Evolutionary conservation across 768 basidiomycete genomes (phyloP), one percentile per base, ranked within the genome.

Genomic region (Russula abietina): DNA sequence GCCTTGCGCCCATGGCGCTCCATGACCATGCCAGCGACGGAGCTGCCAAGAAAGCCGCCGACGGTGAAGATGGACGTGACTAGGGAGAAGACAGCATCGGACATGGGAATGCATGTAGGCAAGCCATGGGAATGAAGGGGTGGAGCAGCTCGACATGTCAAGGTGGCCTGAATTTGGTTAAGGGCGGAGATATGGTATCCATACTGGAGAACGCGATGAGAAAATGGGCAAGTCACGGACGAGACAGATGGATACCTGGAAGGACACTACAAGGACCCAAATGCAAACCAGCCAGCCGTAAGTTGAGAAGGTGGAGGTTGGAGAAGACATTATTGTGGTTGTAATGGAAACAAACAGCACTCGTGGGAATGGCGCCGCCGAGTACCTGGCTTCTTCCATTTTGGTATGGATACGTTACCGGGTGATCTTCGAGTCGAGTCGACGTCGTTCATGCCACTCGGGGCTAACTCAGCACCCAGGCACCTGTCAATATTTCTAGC

Each of bases 161-260:
- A 71, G 48, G 87, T 84, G 5, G 81, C 81, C 70, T 91, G 86
- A 28, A 95, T 86, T 71, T 94, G 93, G 72, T 98, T 98, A 62
- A 98, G 81, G 17, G 87, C 87, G 1, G 93, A 90, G 46, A 93
- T 91, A 73, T 96, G 92, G 73, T 89, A 97, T n/a, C 93, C 94
- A 75, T 91, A 92, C 83, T 91, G 58, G 49, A 5, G 16, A 38
- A 28, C n/a, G 38, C 46, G 33, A 17, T 64, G 36, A 58, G 57
- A 30, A 28, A 28, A 49, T 38, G 50, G 24, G 11, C 7, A 17
- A 11, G 26, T 30, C 19, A 24, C 9, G 7, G 45, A 32, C 6
- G 19, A 30, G 24, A 53, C 39, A 30, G 24, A 53, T 33, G 30
- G 38, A 16, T 67, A 74, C 79, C 75, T 77, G 76, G 70, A 90